These are phyloP conservation scores for Angophora floribunda DNA, from an alignment of 345 rosid genomes.

Conservation along the genomic window DNA sequence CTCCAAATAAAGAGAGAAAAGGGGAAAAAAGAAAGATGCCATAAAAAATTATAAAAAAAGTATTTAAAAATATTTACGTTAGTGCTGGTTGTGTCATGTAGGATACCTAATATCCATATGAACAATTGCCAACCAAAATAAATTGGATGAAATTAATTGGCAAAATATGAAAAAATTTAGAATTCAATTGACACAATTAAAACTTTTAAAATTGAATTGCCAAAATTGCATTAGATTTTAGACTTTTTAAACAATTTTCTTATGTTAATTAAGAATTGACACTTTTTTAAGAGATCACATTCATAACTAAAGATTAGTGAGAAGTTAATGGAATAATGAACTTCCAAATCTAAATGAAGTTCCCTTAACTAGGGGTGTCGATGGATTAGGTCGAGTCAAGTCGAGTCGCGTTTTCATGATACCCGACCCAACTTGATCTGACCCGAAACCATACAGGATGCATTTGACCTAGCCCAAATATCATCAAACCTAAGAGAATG, in stretches of 20 bases:
- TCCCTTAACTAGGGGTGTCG: not conserved
- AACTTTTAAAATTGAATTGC: fast-evolving
- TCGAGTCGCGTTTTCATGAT: too few species aligned
- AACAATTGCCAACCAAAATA: fast-evolving
- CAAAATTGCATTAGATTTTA: not conserved
- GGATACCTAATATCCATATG: fast-evolving
- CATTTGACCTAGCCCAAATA: too few species aligned
- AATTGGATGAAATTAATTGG: fast-evolving
- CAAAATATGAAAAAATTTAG: too few species aligned
- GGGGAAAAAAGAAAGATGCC: not conserved
- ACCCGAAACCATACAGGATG: too few species aligned
- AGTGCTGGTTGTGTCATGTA: too few species aligned
- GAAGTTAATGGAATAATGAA: not conserved
- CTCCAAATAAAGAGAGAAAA: too few species aligned
- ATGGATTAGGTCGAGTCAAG: too few species aligned
- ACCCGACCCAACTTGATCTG: too few species aligned
- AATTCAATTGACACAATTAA: fast-evolving
- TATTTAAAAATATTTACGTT: too few species aligned
- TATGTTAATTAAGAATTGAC: not conserved
- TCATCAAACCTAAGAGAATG: too few species aligned
- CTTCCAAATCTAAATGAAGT: not conserved
- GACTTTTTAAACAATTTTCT: not conserved
- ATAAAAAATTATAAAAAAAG: too few species aligned
- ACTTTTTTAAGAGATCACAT: not conserved
- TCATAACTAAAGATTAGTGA: not conserved